Base-by-base conservation (phyloP, 1,284 basidiomycete genomes). In the Ustilago sp. region DNA sequence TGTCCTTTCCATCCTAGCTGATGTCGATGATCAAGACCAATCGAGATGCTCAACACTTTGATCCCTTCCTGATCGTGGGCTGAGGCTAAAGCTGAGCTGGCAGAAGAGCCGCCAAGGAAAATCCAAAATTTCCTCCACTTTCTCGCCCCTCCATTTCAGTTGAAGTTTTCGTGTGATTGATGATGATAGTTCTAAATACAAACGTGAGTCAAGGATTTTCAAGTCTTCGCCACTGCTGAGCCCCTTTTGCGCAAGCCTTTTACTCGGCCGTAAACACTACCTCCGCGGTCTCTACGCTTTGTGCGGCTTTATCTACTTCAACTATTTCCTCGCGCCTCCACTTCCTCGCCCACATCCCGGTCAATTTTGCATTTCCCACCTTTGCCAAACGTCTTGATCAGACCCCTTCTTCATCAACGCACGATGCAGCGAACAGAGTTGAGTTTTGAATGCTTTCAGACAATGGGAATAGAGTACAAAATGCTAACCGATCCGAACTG, bases 61-160 rank as follows among this genome's bases (percentile, higher is more conserved):
- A 28, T 28, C 23, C 23, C 23, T 28, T 28, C 3, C 23, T 28
- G 3, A 28, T 28, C 23, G 3, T 28, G 3, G 3, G 23, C 23
- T 28, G 23, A 28, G 23, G 3, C 3, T 28, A 28, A 28, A 28
- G 23, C 23, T 28, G 23, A 28, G 23, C 23, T 3, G 23, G 23
- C 23, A 28, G 23, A 54, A 35, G 19, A 4, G 34, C 35, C 50
- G 28, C 17, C 34, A 39, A 54, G 34, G n/a, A 9, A 19, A 31
- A 8, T 8, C 23, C 13, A 43, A 56, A 47, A 47, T 34, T 34
- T 47, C 55, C 54, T 45, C 55, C 41, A 57, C 39, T 57, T 57
- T 36, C 23, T 28, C 17, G 51, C 15, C 51, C 23, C 2, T 57
- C 19, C 23, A 13, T 12, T 28, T 8, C 32, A n/a, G n/a, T n/a